These are phyloP conservation scores for Lepiota brunneoincarnata DNA, from an alignment of 768 basidiomycete genomes.

Conservation along the genomic window DNA sequence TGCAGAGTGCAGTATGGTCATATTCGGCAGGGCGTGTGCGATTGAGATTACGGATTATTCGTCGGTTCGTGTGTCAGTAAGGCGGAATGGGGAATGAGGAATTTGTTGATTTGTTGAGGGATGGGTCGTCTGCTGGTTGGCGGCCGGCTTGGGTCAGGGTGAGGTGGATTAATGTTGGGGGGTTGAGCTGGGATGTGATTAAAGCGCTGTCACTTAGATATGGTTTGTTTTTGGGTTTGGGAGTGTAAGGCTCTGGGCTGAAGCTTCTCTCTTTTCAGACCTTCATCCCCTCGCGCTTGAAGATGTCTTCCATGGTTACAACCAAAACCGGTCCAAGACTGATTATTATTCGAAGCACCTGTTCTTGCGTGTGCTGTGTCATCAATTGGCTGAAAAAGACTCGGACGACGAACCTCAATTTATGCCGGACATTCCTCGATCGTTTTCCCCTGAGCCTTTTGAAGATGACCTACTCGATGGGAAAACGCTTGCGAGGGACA, in stretches of 20 bases:
- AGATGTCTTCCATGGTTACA: constrained; percentile 58
- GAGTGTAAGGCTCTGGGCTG: not conserved
- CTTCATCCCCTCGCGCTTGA: constrained; percentile 73
- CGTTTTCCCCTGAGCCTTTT: constrained; percentile 32
- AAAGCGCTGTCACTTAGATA: constrained; percentile 65
- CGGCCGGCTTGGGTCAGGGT: constrained; percentile 65
- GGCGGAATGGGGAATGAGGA: constrained; percentile 57
- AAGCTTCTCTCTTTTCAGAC: constrained; percentile 31
- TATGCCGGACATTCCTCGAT: constrained; percentile 28
- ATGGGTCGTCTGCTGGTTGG: constrained; percentile 38
- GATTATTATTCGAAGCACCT: constrained; percentile 73
- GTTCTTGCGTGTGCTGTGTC: constrained; percentile 67
- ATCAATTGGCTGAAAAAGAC: constrained; percentile 40
- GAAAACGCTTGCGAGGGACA: not conserved
- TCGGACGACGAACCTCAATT: constrained; percentile 21
- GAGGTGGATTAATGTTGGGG: constrained; percentile 73
- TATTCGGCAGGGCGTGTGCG: constrained; percentile 55
- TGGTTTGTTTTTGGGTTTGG: constrained; percentile 33
- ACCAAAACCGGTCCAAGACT: constrained; percentile 58
- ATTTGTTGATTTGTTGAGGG: constrained; percentile 55
- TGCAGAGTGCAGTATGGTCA: constrained; percentile 55
- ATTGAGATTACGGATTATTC: constrained; percentile 73
- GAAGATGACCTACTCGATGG: constrained; percentile 11
- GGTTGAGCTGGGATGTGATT: constrained; percentile 70
- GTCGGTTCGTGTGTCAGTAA: constrained; percentile 47